Evolutionary conservation across 1,284 basidiomycete genomes (phyloP).

Genomic region (Tylopilus sp.): DNA sequence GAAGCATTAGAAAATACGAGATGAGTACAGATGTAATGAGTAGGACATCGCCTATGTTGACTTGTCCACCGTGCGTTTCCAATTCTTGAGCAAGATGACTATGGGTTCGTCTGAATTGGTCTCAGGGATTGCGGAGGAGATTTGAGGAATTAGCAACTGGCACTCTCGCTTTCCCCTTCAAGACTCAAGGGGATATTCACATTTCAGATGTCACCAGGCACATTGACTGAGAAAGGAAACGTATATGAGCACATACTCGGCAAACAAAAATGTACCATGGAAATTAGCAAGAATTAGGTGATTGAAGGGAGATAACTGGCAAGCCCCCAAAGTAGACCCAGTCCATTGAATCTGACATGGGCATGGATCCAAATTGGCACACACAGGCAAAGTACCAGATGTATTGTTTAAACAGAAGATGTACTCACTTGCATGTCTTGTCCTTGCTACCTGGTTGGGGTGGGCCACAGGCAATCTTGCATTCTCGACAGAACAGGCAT

Average conservation of each 20-base stretch:
- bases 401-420: neutral
- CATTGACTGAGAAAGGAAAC: constrained; percentile 59
- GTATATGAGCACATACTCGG: constrained; percentile 29
- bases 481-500: constrained; percentile 65
- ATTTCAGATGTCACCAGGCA: constrained; percentile 60
- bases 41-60: too few relatives aligned
- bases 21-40: too few relatives aligned
- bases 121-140: constrained; percentile 38
- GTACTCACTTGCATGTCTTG: constrained; percentile 66
- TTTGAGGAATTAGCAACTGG: constrained; percentile 43
- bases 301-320: constrained; percentile 32
- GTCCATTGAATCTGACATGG: constrained; percentile 17
- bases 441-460: constrained; percentile 57
- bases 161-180: constrained; percentile 66
- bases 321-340: constrained; percentile 7
- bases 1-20: too few relatives aligned
- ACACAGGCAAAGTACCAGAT: constrained; percentile 5
- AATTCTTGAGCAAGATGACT: constrained; percentile 32
- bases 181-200: constrained; percentile 66
- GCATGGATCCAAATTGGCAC: too few relatives aligned
- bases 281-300: constrained; percentile 30
- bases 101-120: constrained; percentile 31
- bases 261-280: constrained; percentile 25
- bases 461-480: constrained; percentile 70
- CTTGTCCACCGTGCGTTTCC: constrained; percentile 43